A percentile compares a stretch with the other conserved stretches of the same genome.
Evolutionary conservation across 805 yeast genomes (phyloP).

Genomic region (Metschnikowia proteae): DNA sequence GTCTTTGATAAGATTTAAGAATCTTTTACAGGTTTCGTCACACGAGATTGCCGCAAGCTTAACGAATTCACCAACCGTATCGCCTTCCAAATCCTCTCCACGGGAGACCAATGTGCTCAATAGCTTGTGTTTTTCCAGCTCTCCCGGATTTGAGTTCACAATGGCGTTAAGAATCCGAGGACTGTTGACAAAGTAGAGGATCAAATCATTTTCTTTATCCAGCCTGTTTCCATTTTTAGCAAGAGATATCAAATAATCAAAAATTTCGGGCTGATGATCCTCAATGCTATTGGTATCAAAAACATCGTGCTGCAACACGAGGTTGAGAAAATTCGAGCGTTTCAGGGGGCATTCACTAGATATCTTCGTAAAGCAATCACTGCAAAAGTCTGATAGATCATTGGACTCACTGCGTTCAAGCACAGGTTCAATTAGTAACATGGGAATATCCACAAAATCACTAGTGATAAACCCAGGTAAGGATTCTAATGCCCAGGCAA

Average conservation of each 20-base stretch:
- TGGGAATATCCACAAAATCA: conserved; percentile 26
- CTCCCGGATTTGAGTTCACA: conserved; percentile 7
- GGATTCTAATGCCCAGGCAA: conserved; percentile 10
- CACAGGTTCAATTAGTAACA: conserved; percentile 10
- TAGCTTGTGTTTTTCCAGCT: conserved; percentile 14
- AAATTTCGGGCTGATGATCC: conserved; percentile 21
- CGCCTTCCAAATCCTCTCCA: conserved; percentile 1
- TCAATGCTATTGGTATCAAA: conserved; percentile 1
- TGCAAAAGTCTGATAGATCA: conserved; percentile 18
- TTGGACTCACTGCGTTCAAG: conserved; percentile 4
- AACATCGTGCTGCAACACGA: conserved; percentile 2
- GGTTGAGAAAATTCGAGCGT: conserved; percentile 4
- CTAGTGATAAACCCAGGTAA: conserved; percentile 25
- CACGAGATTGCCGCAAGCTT: neutral
- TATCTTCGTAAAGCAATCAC: conserved; percentile 32
- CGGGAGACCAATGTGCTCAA: conserved; percentile 12
- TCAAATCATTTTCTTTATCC: conserved; percentile 20
- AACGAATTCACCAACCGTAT: neutral
- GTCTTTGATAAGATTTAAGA: conserved; percentile 12
- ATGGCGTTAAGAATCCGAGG: conserved; percentile 19
- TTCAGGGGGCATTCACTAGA: conserved; percentile 16
- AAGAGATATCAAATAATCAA: conserved; percentile 28
- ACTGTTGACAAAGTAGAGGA: conserved; percentile 19
- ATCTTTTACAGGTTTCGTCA: conserved; percentile 7
- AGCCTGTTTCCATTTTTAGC: conserved; percentile 22